Conservation (phyloP, 2,329 filamentous ascomycete genomes). For the Coniochaeta ligniaria region DNA sequence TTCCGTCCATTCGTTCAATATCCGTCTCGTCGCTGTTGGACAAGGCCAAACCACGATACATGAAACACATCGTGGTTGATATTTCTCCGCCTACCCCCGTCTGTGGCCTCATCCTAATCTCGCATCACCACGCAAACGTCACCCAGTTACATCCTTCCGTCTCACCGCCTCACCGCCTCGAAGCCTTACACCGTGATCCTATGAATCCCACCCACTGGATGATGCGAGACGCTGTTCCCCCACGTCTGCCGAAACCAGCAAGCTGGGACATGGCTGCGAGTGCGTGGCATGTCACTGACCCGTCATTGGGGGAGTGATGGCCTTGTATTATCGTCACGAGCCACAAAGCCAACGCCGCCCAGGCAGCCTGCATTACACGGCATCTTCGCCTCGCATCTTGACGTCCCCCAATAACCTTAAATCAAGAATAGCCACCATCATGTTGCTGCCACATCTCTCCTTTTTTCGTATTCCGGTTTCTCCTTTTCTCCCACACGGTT, state of each 20-base stretch:
- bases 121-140: background rate
- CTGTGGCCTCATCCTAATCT: background rate
- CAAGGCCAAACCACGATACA: background rate
- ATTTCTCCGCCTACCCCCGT: background rate
- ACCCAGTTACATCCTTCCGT: background rate
- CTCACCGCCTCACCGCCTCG: slow-evolving; percentile 5
- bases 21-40: background rate
- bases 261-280: background rate
- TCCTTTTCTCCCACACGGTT: background rate
- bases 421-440: slow-evolving; percentile 4
- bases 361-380: background rate
- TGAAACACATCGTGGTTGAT: background rate
- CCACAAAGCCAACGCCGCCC: background rate
- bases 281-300: background rate
- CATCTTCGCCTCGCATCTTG: background rate
- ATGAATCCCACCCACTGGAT: background rate
- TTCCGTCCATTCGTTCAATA: background rate
- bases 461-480: background rate
- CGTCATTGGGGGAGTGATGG: background rate
- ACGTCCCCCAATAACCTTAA: slow-evolving; percentile 1
- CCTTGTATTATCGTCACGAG: background rate
- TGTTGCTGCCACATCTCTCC: background rate
- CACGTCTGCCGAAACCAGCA: background rate
- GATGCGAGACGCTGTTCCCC: background rate
- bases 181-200: background rate